phyloP scores from a whole-genome alignment of 208 protist species.

The Trypanosoma melophagium region DNA sequence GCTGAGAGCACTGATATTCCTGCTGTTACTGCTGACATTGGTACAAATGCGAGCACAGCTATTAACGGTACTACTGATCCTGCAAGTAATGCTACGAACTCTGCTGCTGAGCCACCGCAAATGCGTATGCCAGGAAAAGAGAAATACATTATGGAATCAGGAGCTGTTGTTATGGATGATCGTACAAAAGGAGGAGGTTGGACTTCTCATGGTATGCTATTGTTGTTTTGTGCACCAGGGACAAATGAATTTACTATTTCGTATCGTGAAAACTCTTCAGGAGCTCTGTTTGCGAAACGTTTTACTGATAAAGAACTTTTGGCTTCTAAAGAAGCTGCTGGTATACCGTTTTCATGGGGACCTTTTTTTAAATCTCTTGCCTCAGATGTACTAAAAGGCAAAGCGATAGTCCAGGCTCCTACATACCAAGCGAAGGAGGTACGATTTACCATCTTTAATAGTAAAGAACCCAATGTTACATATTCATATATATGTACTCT shows the following conservation, averaged over 20 bases:
- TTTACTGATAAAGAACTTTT: slow-evolving; percentile 71
- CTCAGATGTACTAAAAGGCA: slow-evolving; percentile 70
- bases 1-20: no score
- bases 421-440: slow-evolving; percentile 36
- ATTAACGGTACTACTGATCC: not conserved
- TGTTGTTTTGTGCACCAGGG: slow-evolving; percentile 64
- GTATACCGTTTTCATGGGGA: slow-evolving; percentile 62
- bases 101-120: not conserved
- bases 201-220: slow-evolving; percentile 38
- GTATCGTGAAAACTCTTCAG: slow-evolving; percentile 51
- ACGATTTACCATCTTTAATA: slow-evolving; percentile 60
- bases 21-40: no score
- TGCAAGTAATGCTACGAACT: not conserved
- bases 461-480: slow-evolving; percentile 53
- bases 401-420: slow-evolving; percentile 40
- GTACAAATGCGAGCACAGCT: no score
- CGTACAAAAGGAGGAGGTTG: slow-evolving; percentile 16
- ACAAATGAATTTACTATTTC: slow-evolving; percentile 62
- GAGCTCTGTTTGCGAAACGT: slow-evolving; percentile 54
- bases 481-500: slow-evolving; percentile 58
- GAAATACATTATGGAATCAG: slow-evolving; percentile 83
- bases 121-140: slow-evolving; percentile 58
- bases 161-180: slow-evolving; percentile 77
- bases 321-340: slow-evolving; percentile 49
- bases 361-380: slow-evolving; percentile 88